Conservation (phyloP, 345 rosid genomes). For the Eucalyptus guilfoylei region DNA sequence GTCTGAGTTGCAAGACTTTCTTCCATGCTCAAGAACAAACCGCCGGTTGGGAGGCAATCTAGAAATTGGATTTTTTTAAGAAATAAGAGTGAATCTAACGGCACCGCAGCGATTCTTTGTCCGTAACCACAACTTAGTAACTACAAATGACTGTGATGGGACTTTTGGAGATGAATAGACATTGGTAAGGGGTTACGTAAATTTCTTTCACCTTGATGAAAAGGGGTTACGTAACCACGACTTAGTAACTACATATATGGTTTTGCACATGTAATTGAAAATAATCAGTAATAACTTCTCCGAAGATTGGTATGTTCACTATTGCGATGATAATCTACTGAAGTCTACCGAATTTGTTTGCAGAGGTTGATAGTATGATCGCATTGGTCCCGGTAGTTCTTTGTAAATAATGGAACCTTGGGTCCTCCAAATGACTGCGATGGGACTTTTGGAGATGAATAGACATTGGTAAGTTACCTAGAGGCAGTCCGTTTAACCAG, state of each 20-base stretch:
- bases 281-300: neutral
- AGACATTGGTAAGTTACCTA: neutral
- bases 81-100: too few relatives aligned
- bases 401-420: neutral
- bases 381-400: neutral
- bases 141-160: too few relatives aligned
- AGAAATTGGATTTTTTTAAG: too few relatives aligned
- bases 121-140: too few relatives aligned
- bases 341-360: neutral
- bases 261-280: neutral
- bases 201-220: neutral
- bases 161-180: too few relatives aligned
- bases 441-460: neutral
- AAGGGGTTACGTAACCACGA: rapidly evolving
- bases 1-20: too few relatives aligned
- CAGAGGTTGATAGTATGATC: neutral
- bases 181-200: too few relatives aligned
- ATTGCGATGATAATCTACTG: neutral
- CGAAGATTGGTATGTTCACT: neutral
- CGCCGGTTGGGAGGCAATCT: too few relatives aligned
- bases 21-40: too few relatives aligned
- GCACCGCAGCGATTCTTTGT: too few relatives aligned
- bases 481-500: neutral
- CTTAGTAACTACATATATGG: neutral
- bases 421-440: neutral